A percentile compares a stretch with the other conserved stretches of the same genome.
These are phyloP conservation scores for Rutstroemia sp. DNA, from an alignment of 2,329 filamentous ascomycete genomes.

Conservation along the genomic window DNA sequence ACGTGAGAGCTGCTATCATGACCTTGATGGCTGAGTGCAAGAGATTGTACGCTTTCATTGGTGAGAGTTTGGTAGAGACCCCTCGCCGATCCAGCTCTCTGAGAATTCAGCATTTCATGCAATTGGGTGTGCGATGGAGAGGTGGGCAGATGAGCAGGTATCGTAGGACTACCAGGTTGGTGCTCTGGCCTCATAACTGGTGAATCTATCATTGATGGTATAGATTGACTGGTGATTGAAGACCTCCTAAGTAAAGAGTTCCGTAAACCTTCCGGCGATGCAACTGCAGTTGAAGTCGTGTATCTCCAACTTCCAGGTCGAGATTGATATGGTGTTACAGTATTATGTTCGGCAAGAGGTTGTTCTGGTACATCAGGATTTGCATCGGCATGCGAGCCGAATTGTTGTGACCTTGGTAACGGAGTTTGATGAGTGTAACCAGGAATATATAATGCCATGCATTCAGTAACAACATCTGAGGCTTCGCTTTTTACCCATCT, in stretches of 20 bases:
- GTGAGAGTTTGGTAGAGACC: slow-evolving; percentile 46
- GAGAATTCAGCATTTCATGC: slow-evolving; percentile 53
- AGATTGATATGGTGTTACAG: slow-evolving; percentile 20
- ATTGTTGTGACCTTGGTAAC: slow-evolving; percentile 10
- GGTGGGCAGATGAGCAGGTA: slow-evolving; percentile 42
- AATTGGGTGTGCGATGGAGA: slow-evolving; percentile 48
- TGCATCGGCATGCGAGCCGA: slow-evolving; percentile 11
- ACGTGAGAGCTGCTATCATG: slow-evolving; percentile 21
- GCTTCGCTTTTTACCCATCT: slow-evolving; percentile 76
- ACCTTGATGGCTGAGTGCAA: slow-evolving; percentile 21
- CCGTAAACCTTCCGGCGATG: slow-evolving; percentile 33
- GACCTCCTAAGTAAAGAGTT: slow-evolving; percentile 34
- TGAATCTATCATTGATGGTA: slow-evolving; percentile 41
- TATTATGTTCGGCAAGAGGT: slow-evolving; percentile 19
- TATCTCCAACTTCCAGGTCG: slow-evolving; percentile 44
- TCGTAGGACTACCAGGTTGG: slow-evolving; percentile 52
- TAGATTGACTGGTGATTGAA: slow-evolving; percentile 43
- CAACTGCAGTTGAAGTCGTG: slow-evolving; percentile 39
- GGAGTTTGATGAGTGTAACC: slow-evolving; percentile 17
- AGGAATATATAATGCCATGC: slow-evolving; percentile 56
- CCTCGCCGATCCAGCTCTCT: slow-evolving; percentile 44
- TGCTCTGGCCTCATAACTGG: slow-evolving; percentile 17
- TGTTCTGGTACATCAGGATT: slow-evolving; percentile 26
- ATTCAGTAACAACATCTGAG: slow-evolving; percentile 72
- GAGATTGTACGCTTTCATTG: slow-evolving; percentile 48